Percentiles rank a stretch among this genome's conserved stretches.
phyloP scores from a whole-genome alignment of 345 rosid genomes.

The Linum trigynum region DNA sequence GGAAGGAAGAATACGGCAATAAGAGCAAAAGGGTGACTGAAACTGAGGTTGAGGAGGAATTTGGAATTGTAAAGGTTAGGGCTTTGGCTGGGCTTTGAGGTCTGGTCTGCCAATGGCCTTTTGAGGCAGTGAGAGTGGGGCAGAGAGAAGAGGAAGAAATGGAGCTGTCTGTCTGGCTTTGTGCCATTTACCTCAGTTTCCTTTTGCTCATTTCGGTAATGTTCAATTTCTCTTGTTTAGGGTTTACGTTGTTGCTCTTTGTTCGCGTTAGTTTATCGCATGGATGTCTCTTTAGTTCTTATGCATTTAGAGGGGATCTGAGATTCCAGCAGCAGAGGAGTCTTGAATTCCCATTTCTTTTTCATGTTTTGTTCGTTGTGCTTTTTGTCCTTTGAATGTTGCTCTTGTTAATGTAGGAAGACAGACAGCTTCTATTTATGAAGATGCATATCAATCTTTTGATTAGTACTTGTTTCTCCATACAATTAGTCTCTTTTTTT shows the following conservation, averaged over 20 bases:
- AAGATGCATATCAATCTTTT: neutral
- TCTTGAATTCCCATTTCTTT: neutral
- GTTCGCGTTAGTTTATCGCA: neutral
- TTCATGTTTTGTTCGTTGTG: neutral
- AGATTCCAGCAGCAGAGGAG: neutral
- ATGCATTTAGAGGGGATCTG: neutral
- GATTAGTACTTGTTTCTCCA: too few species aligned
- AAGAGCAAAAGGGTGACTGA: slow-evolving; percentile 16
- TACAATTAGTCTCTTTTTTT: too few species aligned
- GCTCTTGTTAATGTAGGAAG: slow-evolving; percentile 1
- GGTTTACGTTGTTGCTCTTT: neutral
- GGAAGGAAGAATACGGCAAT: slow-evolving; percentile 10
- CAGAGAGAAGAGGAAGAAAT: neutral
- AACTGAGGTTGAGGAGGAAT: too few species aligned
- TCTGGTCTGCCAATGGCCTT: neutral
- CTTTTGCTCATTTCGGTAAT: slow-evolving; percentile 19
- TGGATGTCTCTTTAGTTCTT: neutral
- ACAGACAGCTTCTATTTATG: neutral
- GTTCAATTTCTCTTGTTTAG: neutral
- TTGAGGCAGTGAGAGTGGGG: slow-evolving; percentile 2
- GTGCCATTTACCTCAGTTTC: neutral
- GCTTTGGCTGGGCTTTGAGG: too few species aligned
- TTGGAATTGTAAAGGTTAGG: too few species aligned
- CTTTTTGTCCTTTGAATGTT: neutral
- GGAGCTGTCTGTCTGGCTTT: too few species aligned